Percentiles rank a stretch among this genome's conserved stretches.
phyloP scores from a whole-genome alignment of 1,284 basidiomycete genomes.

The Trichosporon faecale region DNA sequence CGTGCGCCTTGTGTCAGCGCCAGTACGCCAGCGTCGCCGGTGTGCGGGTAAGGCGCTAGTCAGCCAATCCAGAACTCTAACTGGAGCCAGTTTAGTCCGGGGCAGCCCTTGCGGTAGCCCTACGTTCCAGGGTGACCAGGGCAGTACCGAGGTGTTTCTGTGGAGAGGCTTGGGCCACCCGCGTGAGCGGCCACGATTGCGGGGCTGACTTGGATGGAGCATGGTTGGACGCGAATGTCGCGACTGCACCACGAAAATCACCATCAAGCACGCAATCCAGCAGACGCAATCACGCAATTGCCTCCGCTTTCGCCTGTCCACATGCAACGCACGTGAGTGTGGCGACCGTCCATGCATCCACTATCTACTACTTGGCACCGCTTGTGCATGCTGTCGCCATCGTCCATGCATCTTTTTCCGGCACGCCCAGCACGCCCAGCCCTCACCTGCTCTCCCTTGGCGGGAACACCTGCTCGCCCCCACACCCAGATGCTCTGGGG shows the following conservation, averaged over 20 bases:
- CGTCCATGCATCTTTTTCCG: neutral
- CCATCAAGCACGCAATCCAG: conserved; percentile 4
- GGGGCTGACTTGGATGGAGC: too few relatives aligned
- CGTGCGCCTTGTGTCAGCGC: too few relatives aligned
- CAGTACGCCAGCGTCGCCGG: too few relatives aligned
- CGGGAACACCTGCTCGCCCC: neutral
- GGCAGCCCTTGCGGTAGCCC: neutral
- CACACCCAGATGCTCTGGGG: too few relatives aligned
- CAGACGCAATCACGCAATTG: conserved; percentile 7
- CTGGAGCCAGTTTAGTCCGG: neutral
- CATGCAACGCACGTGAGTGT: neutral
- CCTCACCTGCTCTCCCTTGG: neutral
- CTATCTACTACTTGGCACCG: neutral
- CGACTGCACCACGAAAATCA: neutral
- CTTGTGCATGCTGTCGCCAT: neutral
- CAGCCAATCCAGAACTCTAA: neutral
- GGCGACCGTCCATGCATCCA: neutral
- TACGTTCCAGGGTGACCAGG: too few relatives aligned
- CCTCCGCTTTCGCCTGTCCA: neutral
- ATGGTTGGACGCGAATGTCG: conserved; percentile 6
- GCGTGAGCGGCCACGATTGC: neutral
- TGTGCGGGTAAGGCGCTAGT: neutral
- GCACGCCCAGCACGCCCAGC: neutral
- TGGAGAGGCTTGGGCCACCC: neutral
- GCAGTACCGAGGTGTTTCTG: neutral